These are phyloP conservation scores for Boechera retrofracta DNA, from an alignment of 345 rosid species.

Conservation along the genomic window DNA sequence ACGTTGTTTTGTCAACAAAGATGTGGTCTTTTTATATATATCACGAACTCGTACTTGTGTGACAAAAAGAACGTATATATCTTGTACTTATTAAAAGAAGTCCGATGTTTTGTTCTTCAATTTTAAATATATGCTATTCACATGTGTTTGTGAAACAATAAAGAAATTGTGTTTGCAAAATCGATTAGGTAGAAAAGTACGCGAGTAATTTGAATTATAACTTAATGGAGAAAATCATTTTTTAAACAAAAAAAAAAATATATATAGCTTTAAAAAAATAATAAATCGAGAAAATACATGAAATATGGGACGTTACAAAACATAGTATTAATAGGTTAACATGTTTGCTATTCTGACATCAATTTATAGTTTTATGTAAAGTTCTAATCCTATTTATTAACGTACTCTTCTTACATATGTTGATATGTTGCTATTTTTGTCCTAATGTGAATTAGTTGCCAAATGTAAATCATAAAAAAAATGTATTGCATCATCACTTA, in stretches of 20 bases:
- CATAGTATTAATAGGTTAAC: background rate
- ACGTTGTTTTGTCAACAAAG: constrained; percentile 4
- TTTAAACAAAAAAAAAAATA: no score
- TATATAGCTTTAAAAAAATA: no score
- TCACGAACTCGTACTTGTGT: constrained; percentile 19
- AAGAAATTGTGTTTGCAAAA: background rate
- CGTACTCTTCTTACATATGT: background rate
- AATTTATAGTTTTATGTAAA: background rate
- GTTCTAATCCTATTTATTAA: background rate
- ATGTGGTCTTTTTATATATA: background rate
- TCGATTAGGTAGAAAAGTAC: background rate
- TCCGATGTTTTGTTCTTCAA: constrained; percentile 11
- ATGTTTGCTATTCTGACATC: background rate
- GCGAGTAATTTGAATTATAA: background rate
- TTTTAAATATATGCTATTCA: constrained; percentile 1
- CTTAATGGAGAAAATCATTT: background rate
- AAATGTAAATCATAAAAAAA: no score
- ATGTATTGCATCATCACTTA: no score
- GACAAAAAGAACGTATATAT: constrained; percentile 27
- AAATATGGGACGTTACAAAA: constrained; percentile 4
- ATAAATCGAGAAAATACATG: background rate
- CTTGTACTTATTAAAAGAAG: constrained; percentile 29
- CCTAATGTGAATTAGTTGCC: no score
- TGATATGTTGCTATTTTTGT: background rate
- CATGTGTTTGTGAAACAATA: constrained; percentile 2